Conservation (phyloP, 352 stramenopile species). For the Phytophthora agathidicida region DNA sequence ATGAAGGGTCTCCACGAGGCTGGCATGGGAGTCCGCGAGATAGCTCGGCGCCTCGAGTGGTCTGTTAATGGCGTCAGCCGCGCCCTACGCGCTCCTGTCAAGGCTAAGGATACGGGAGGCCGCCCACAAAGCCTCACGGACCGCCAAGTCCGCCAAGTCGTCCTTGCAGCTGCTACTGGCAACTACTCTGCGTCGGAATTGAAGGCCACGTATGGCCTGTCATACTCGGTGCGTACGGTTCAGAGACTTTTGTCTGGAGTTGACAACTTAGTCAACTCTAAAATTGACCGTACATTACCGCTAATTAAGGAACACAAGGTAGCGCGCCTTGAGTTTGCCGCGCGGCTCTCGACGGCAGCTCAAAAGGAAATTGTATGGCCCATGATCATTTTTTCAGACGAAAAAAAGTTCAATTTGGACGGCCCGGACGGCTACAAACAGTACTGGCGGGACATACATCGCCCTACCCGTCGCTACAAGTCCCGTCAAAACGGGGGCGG, state of each 20-base stretch:
- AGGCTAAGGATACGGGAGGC: not conserved
- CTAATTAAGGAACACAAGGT: conserved; percentile 20
- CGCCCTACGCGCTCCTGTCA: not conserved
- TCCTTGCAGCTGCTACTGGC: not conserved
- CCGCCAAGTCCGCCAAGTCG: not conserved
- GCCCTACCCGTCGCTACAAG: conserved; percentile 3
- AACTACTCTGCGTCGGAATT: not conserved
- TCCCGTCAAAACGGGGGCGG: conserved; percentile 10
- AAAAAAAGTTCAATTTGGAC: conserved; percentile 33
- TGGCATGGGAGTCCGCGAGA: not conserved
- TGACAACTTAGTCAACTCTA: not conserved
- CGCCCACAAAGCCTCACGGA: not conserved
- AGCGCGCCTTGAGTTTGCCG: conserved; percentile 12
- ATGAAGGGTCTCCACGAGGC: conserved; percentile 8
- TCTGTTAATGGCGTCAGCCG: conserved; percentile 1
- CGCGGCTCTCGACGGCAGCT: conserved; percentile 1
- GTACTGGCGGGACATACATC: not conserved
- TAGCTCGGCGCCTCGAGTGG: not conserved
- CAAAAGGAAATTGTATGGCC: conserved; percentile 1
- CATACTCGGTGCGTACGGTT: not conserved
- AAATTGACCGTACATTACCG: conserved; percentile 2
- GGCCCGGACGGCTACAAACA: conserved; percentile 12
- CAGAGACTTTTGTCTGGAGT: not conserved
- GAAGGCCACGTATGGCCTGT: not conserved
- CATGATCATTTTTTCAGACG: conserved; percentile 14